Conservation (phyloP, 2,329 filamentous ascomycete species). For the Neofusicoccum sp. region DNA sequence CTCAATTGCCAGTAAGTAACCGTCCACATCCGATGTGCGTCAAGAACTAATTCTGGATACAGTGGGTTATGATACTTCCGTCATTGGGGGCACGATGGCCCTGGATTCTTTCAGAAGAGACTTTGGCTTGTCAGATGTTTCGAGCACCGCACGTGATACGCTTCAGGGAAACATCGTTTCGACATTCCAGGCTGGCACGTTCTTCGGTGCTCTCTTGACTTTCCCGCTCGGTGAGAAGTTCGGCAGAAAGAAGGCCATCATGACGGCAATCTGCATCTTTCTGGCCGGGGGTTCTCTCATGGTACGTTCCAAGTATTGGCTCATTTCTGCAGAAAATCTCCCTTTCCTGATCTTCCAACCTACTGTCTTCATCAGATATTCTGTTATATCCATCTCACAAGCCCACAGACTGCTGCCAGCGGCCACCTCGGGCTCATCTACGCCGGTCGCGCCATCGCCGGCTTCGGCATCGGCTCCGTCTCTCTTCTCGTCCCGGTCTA, state of each 20-base stretch:
- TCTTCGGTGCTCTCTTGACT: constrained; percentile 63
- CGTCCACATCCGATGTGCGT: neutral
- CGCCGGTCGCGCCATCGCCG: constrained; percentile 67
- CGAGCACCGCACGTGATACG: constrained; percentile 36
- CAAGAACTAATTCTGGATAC: neutral
- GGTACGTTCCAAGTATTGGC: constrained; percentile 49
- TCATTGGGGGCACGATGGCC: constrained; percentile 42
- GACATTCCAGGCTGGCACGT: constrained; percentile 69
- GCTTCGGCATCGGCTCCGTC: constrained; percentile 44
- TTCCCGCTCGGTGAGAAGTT: constrained; percentile 51
- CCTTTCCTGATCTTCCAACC: constrained; percentile 34
- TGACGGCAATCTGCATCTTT: constrained; percentile 48
- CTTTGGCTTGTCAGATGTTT: constrained; percentile 39
- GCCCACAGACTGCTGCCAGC: constrained; percentile 53
- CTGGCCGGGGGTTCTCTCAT: constrained; percentile 48
- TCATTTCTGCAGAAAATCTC: constrained; percentile 36
- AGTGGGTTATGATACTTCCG: constrained; percentile 30
- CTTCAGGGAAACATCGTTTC: constrained; percentile 64
- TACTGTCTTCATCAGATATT: neutral
- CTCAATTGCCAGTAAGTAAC: constrained; percentile 36
- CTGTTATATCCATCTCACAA: constrained; percentile 20
- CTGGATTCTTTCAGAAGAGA: constrained; percentile 48
- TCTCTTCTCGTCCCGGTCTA: constrained; percentile 50
- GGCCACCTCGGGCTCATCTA: constrained; percentile 48
- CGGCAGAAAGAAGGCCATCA: constrained; percentile 50